Conservation (phyloP, 495 filamentous ascomycete species). For the Arthonia radiata region DNA sequence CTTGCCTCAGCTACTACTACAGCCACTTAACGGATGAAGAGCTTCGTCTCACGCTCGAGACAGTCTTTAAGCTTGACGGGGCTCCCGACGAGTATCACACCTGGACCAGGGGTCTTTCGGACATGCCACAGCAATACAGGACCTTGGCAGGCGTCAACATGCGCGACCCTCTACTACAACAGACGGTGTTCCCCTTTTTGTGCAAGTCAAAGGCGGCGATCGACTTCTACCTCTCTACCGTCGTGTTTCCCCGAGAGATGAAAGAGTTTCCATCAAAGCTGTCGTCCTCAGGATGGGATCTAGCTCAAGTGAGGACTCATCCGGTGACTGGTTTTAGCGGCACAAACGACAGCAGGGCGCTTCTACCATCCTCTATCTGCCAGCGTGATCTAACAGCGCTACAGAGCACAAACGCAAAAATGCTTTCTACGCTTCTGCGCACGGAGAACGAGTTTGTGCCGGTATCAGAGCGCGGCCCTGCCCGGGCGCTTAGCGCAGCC, state of each 20-base stretch:
- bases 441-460: constrained; percentile 35
- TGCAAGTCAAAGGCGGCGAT: constrained; percentile 32
- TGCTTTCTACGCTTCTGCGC: constrained; percentile 30
- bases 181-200: constrained; percentile 48
- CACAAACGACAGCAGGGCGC: constrained; percentile 33
- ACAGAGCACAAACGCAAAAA: constrained; percentile 36
- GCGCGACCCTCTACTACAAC: constrained; percentile 22
- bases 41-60: constrained; percentile 21
- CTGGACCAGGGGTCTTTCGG: constrained; percentile 21
- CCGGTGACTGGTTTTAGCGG: no score
- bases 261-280: constrained; percentile 22
- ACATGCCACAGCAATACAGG: constrained; percentile 16
- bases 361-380: constrained; percentile 28
- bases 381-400: constrained; percentile 31
- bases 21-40: constrained; percentile 29
- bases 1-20: constrained; percentile 45
- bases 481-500: constrained; percentile 11
- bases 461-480: no score
- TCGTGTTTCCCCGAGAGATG: constrained; percentile 38
- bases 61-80: neutral
- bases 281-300: constrained; percentile 39
- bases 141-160: constrained; percentile 33
- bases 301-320: no score
- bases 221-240: constrained; percentile 34
- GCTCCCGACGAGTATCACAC: constrained; percentile 20